Percentiles rank a stretch among this genome's conserved stretches.
phyloP scores from a whole-genome alignment of 2,329 filamentous ascomycete species.

The Plenodomus tracheiphilus region DNA sequence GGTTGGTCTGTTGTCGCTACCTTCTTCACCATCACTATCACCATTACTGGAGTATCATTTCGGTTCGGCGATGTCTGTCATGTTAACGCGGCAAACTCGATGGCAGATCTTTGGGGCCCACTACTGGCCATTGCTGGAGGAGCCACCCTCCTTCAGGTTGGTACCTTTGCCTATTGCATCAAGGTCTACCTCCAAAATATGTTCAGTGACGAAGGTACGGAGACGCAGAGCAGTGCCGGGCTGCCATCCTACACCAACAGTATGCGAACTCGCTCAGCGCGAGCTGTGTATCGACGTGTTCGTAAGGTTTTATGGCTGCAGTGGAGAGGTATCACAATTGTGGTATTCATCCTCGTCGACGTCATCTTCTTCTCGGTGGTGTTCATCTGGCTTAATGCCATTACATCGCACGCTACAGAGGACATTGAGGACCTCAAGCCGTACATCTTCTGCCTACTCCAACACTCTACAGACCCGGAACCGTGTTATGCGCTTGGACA shows the following conservation, averaged over 20 bases:
- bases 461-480: slow-evolving; percentile 62
- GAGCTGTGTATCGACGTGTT: slow-evolving; percentile 85
- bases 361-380: slow-evolving; percentile 92
- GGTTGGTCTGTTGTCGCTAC: slow-evolving; percentile 85
- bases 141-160: slow-evolving; percentile 78
- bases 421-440: slow-evolving; percentile 59
- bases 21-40: slow-evolving; percentile 74
- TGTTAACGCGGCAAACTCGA: slow-evolving; percentile 85
- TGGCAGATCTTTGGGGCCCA: slow-evolving; percentile 89
- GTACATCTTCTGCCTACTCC: slow-evolving; percentile 75
- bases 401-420: slow-evolving; percentile 61
- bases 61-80: slow-evolving; percentile 91
- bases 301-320: slow-evolving; percentile 86
- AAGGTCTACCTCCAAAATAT: slow-evolving; percentile 90
- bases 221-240: slow-evolving; percentile 63
- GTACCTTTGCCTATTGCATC: slow-evolving; percentile 83
- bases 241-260: slow-evolving; percentile 72
- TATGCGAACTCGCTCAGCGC: slow-evolving; percentile 76
- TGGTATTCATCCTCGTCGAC: slow-evolving; percentile 85
- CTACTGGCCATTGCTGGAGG: slow-evolving; percentile 75
- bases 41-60: slow-evolving; percentile 90
- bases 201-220: slow-evolving; percentile 70
- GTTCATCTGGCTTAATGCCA: slow-evolving; percentile 77
- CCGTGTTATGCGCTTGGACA: slow-evolving; percentile 66
- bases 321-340: slow-evolving; percentile 90